Conservation (phyloP, 805 yeast genomes). For the Saccharomycopsis javanensis region DNA sequence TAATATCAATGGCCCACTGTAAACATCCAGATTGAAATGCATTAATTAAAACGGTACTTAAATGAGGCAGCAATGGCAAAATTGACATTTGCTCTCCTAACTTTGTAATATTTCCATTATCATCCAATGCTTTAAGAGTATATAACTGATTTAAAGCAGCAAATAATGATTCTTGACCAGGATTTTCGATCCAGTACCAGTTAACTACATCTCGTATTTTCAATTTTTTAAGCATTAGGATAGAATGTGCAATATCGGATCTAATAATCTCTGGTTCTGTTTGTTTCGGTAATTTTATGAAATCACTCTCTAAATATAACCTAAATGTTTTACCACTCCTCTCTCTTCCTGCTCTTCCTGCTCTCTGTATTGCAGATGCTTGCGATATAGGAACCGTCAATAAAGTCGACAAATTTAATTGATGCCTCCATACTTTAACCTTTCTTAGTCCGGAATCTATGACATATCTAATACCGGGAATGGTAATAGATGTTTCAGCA, state of each 20-base stretch:
- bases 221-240: slow-evolving; percentile 70
- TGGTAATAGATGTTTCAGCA: slow-evolving; percentile 96
- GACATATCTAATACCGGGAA: slow-evolving; percentile 88
- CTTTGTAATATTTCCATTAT: slow-evolving; percentile 62
- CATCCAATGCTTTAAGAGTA: slow-evolving; percentile 69
- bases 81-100: slow-evolving; percentile 83
- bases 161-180: slow-evolving; percentile 66
- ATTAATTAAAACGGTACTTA: slow-evolving; percentile 72
- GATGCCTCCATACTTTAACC: slow-evolving; percentile 92
- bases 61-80: slow-evolving; percentile 85
- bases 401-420: slow-evolving; percentile 83
- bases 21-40: slow-evolving; percentile 53
- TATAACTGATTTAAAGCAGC: slow-evolving; percentile 73
- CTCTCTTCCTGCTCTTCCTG: slow-evolving; percentile 99
- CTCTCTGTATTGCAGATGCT: slow-evolving; percentile 89
- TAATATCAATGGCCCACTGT: slow-evolving; percentile 71
- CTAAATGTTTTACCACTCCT: slow-evolving; percentile 82
- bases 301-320: slow-evolving; percentile 69
- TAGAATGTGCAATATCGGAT: slow-evolving; percentile 76
- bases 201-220: slow-evolving; percentile 75
- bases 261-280: slow-evolving; percentile 92
- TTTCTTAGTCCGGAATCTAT: slow-evolving; percentile 89
- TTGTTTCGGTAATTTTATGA: slow-evolving; percentile 51
- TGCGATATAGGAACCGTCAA: slow-evolving; percentile 87
- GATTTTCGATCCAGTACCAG: slow-evolving; percentile 92